phyloP scores from a whole-genome alignment of 2,329 filamentous ascomycete genomes.

The Alternaria rosae region DNA sequence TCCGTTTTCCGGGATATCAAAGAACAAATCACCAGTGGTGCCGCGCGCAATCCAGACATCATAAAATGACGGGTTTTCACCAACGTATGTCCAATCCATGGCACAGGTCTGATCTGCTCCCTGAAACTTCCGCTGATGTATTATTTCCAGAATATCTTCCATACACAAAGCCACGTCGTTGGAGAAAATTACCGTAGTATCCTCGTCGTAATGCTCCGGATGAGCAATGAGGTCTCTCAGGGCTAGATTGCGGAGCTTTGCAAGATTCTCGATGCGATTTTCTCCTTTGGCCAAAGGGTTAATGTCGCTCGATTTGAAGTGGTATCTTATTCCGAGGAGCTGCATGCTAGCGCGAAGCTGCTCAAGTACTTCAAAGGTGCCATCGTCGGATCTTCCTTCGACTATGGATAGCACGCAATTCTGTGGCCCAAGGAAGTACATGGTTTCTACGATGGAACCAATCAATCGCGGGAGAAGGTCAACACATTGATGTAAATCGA shows the following conservation, averaged over 20 bases:
- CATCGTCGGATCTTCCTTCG: constrained; percentile 64
- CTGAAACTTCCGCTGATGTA: constrained; percentile 57
- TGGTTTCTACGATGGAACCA: constrained; percentile 60
- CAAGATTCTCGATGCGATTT: constrained; percentile 58
- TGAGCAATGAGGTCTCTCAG: constrained; percentile 55
- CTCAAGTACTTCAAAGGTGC: constrained; percentile 60
- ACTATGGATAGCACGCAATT: constrained; percentile 64
- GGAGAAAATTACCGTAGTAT: constrained; percentile 89
- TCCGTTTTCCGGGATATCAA: constrained; percentile 59
- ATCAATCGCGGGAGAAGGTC: constrained; percentile 60
- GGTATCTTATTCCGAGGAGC: constrained; percentile 50
- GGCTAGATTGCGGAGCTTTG: constrained; percentile 62
- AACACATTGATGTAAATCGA: constrained; percentile 59
- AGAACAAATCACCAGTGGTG: constrained; percentile 64
- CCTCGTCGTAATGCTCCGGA: constrained; percentile 92
- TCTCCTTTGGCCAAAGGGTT: constrained; percentile 47
- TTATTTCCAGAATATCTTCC: constrained; percentile 66
- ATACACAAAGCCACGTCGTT: constrained; percentile 70
- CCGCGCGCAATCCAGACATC: constrained; percentile 64
- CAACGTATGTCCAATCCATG: constrained; percentile 65
- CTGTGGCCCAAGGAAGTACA: constrained; percentile 59
- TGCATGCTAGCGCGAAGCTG: constrained; percentile 52
- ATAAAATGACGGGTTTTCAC: constrained; percentile 60
- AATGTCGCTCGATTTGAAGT: constrained; percentile 54
- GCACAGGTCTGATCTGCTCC: constrained; percentile 65